These are phyloP conservation scores for Metschnikowia arizonensis DNA, from an alignment of 805 yeast species.

Conservation along the genomic window DNA sequence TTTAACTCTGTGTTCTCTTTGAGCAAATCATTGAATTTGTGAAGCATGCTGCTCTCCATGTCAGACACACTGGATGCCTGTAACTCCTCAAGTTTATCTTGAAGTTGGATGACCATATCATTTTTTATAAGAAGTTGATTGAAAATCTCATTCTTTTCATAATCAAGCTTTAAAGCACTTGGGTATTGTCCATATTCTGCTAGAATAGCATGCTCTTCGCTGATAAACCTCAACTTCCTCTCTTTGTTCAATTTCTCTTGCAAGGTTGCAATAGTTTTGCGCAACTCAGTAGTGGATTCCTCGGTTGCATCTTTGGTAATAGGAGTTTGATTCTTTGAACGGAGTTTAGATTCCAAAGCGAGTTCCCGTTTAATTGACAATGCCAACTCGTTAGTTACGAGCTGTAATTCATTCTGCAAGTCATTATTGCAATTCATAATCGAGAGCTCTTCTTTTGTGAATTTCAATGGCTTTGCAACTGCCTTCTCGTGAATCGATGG, in stretches of 20 bases:
- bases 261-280: constrained; percentile 43
- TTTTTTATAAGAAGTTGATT: constrained; percentile 45
- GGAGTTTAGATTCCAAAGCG: constrained; percentile 47
- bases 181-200: constrained; percentile 52
- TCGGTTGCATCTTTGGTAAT: constrained; percentile 13
- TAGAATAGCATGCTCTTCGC: constrained; percentile 65
- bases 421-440: constrained; percentile 56
- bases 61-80: constrained; percentile 15
- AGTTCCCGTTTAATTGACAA: constrained; percentile 68
- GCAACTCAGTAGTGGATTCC: constrained; percentile 31
- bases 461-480: constrained; percentile 21
- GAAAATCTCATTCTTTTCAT: constrained; percentile 52
- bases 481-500: constrained; percentile 4
- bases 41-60: constrained; percentile 35
- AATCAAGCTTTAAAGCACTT: constrained; percentile 50
- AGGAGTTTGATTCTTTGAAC: constrained; percentile 7
- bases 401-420: constrained; percentile 57
- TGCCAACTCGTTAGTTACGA: constrained; percentile 70
- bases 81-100: constrained; percentile 43
- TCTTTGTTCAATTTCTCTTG: constrained; percentile 60
- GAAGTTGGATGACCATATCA: constrained; percentile 44
- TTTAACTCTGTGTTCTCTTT: constrained; percentile 42
- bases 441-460: constrained; percentile 59
- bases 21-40: constrained; percentile 37
- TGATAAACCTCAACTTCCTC: constrained; percentile 58